phyloP scores from a whole-genome alignment of 306 rosid genomes.

The Quercus rubra region DNA sequence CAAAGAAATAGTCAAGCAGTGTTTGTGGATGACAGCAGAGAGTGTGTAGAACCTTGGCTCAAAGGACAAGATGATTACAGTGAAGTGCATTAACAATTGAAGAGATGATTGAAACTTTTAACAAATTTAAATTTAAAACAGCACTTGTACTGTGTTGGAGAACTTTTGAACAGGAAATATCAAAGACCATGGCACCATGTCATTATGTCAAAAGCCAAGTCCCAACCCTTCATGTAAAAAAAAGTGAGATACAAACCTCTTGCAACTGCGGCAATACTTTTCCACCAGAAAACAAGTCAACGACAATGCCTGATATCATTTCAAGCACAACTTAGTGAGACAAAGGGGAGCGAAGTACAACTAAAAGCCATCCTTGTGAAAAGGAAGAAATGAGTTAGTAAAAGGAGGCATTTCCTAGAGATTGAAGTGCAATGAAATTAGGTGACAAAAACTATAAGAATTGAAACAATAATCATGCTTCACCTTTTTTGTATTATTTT shows the following conservation, averaged over 20 bases:
- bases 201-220: neutral
- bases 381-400: slow-evolving; percentile 8
- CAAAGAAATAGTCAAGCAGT: neutral
- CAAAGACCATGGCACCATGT: neutral
- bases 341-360: neutral
- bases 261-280: slow-evolving; percentile 71
- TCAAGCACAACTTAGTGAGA: slow-evolving; percentile 38
- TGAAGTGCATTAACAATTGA: neutral
- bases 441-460: neutral
- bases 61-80: neutral
- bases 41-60: neutral
- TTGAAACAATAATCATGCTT: neutral
- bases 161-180: neutral
- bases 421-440: neutral
- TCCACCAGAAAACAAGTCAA: slow-evolving; percentile 85
- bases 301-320: slow-evolving; percentile 61
- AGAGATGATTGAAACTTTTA: neutral
- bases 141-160: neutral
- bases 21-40: neutral
- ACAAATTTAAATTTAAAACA: neutral
- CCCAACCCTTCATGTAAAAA: slow-evolving; percentile 6
- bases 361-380: slow-evolving; percentile 2
- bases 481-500: neutral
- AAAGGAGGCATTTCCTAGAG: neutral
- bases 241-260: slow-evolving; percentile 50